Percentiles rank a stretch among this genome's conserved stretches.
phyloP scores from a whole-genome alignment of 805 yeast species.

The Metschnikowia amazonensis region DNA sequence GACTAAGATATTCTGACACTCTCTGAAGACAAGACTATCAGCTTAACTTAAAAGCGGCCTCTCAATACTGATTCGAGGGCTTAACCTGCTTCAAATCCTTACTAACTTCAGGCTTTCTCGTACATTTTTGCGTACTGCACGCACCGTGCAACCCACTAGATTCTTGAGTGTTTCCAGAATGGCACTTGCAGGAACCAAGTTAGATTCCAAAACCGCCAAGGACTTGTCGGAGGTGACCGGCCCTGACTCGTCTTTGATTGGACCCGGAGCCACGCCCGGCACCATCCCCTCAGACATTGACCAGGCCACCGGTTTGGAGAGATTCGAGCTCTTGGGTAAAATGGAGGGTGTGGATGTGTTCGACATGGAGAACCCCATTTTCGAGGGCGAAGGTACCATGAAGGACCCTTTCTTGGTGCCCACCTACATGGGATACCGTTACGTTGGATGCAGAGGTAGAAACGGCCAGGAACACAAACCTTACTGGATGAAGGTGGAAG shows the following conservation, averaged over 20 bases:
- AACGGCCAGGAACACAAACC: slow-evolving; percentile 90
- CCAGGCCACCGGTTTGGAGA: slow-evolving; percentile 97
- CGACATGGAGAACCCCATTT: slow-evolving; percentile 82
- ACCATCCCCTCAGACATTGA: slow-evolving; percentile 89
- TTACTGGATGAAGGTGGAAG: slow-evolving; percentile 89
- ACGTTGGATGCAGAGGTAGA: slow-evolving; percentile 95
- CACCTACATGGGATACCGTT: slow-evolving; percentile 87
- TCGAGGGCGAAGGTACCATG: slow-evolving; percentile 87
- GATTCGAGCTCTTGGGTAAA: slow-evolving; percentile 91
- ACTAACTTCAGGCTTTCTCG: slow-evolving; percentile 36
- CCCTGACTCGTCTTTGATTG: slow-evolving; percentile 68
- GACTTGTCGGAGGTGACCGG: slow-evolving; percentile 75
- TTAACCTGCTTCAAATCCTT: too few relatives aligned
- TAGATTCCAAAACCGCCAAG: slow-evolving; percentile 57
- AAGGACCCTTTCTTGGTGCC: slow-evolving; percentile 86
- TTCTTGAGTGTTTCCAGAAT: slow-evolving; percentile 33
- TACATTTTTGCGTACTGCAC: slow-evolving; percentile 33
- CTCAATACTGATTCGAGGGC: too few relatives aligned
- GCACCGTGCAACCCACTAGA: slow-evolving; percentile 31
- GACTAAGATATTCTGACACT: too few relatives aligned
- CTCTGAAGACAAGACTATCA: too few relatives aligned
- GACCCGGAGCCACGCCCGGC: slow-evolving; percentile 85
- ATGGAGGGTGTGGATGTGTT: slow-evolving; percentile 92
- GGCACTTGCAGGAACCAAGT: slow-evolving; percentile 23
- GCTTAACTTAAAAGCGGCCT: too few relatives aligned